Evolutionary conservation across 495 filamentous ascomycete genomes (phyloP), one percentile per base, ranked within the genome.

Genomic region (Penicillium macrosclerotiorum): DNA sequence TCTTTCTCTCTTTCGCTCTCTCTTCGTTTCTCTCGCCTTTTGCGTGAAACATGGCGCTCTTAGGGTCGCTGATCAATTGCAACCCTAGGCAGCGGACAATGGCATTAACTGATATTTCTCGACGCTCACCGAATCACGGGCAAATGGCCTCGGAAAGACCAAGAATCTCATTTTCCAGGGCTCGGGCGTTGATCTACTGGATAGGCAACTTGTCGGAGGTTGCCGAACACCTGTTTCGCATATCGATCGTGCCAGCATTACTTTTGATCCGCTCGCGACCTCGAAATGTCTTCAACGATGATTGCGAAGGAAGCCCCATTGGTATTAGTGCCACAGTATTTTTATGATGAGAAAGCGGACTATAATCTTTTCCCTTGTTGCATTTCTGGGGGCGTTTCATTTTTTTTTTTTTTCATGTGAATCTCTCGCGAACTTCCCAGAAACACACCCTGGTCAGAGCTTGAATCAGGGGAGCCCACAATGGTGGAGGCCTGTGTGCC

Each of bases 41-140:
- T 11, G 18, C 23, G 45, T 54, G 46, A 54, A 37, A 54, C 51
- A 54, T 54, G 51, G 51, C 51, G 51, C 29, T 54, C 27, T 30
- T 40, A 30, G 40, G 40, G 42, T 45, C 36, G 51, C 51, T 45
- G 51, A 48, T 48, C 51, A 24, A 9, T 22, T 46, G 34, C 35
- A 23, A 14, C 12, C 19, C 20, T n/a, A 12, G 4, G 35, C 5
- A 19, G 20, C 6, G 36, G 20, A 19, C 36, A 3, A 22, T 19
- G 20, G 36, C 25, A 38, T 38, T 38, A 38, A 38, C 23, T 20
- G 33, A 19, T 37, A 37, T 19, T 38, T 23, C 36, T 19, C 20
- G 36, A 22, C 25, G 25, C 25, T 27, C n/a, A n/a, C n/a, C n/a
- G n/a, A n/a, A n/a, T n/a, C n/a, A n/a, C n/a, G n/a, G n/a, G n/a